Evolutionary conservation across 441 rosid genomes (phyloP).

Genomic region (Jatropha multifida): DNA sequence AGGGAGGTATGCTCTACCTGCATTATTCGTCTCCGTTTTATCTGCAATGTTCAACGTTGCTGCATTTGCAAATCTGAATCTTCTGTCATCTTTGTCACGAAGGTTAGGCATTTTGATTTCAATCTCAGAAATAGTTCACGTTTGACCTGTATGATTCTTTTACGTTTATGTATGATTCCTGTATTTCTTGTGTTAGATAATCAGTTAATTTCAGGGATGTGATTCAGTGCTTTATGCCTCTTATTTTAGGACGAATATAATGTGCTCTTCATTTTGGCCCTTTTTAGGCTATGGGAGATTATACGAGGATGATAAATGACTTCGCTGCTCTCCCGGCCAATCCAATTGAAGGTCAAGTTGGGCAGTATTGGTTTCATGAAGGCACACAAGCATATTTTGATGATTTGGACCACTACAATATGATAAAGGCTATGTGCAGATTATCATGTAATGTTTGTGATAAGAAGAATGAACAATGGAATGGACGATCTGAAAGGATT

Average conservation of each 20-base stretch:
- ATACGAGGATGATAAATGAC: constrained; percentile 69
- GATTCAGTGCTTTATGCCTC: not conserved
- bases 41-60: constrained; percentile 69
- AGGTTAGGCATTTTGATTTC: constrained; percentile 41
- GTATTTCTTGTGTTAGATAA: not conserved
- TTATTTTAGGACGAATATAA: not conserved
- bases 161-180: not conserved
- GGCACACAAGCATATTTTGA: constrained; percentile 74
- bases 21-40: constrained; percentile 81
- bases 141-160: not conserved
- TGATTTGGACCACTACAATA: constrained; percentile 72
- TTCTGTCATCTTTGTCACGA: constrained; percentile 64
- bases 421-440: constrained; percentile 87
- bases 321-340: constrained; percentile 61
- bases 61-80: constrained; percentile 83
- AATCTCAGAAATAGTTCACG: not conserved
- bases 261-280: not conserved
- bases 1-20: constrained; percentile 88
- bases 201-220: not conserved
- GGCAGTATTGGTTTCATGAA: constrained; percentile 69
- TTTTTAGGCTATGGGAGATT: constrained; percentile 75
- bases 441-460: constrained; percentile 77
- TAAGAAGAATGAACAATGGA: constrained; percentile 47
- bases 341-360: constrained; percentile 63
- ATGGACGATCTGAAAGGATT: constrained; percentile 46